Evolutionary conservation across 2,329 filamentous ascomycete species (phyloP), one percentile per base, ranked within the genome.

Genomic region (Apiospora saccharicola): DNA sequence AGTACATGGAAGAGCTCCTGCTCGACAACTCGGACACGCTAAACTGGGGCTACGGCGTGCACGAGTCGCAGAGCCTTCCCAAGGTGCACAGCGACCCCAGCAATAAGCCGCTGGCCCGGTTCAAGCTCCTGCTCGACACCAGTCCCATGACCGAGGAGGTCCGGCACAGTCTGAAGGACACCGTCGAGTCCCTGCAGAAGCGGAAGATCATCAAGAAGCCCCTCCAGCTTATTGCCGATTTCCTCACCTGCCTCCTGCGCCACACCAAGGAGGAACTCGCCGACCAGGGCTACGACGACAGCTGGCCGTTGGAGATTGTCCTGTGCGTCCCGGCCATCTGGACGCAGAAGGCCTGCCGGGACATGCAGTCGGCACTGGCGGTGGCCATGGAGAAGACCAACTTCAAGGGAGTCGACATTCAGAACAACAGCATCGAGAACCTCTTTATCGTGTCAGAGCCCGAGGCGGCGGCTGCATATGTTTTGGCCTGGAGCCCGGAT

Each of bases 361-460:
- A 75, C n/a, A 77, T 76, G 75, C 75, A 77, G 67, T 72, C 69
- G 3, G 76, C 76, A 6, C 67, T 76, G 72, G 70, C 73, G 2
- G 70, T 61, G 8, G 75, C 75, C 37, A 75, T 76, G 73, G 44
- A 43, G 44, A 67, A 68, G 34, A 70, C 76, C 1, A 71, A 70
- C 14, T 73, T 77, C 67, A 61, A 70, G 34, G 72, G 75, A 7
- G 71, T 76, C 34, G 72, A 75, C 26, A 37, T 68, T 1, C 22
- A 72, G 22, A 70, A 73, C 57, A 70, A 76, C 61, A 71, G 61
- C 46, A 75, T 79, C n/a, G 75, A 79, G 37, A 77, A 78, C 30
- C 68, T 81, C 4, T 81, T 80, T 44, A 75, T 80, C n/a, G 75
- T 79, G 10, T 75, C 75, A 13, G 79, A 80, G 53, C 78, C 79